Percentiles rank a stretch among this genome's conserved stretches.
Evolutionary conservation across 1,284 basidiomycete species (phyloP).

Genomic region (Agaricales sp.): DNA sequence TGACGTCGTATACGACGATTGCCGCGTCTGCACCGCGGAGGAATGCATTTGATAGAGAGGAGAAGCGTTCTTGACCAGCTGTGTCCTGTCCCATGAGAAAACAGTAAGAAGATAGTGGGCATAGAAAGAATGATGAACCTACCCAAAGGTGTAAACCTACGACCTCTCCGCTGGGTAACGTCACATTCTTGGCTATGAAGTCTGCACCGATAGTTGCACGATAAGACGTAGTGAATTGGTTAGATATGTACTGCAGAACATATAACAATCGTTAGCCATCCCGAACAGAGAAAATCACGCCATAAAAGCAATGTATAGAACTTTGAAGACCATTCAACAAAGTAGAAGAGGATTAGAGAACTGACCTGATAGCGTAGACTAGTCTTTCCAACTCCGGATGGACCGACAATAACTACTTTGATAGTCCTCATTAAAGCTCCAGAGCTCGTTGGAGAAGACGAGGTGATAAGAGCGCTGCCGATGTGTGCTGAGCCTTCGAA

Average conservation of each 20-base stretch:
- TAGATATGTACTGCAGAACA: slow-evolving; percentile 52
- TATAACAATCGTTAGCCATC: neutral
- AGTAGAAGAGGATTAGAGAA: neutral
- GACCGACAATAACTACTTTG: slow-evolving; percentile 69
- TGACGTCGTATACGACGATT: slow-evolving; percentile 73
- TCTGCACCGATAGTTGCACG: slow-evolving; percentile 78
- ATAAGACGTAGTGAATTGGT: slow-evolving; percentile 64
- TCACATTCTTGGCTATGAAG: slow-evolving; percentile 55
- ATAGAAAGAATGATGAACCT: slow-evolving; percentile 21
- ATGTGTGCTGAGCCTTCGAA: too few species aligned
- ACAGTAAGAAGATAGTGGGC: slow-evolving; percentile 9
- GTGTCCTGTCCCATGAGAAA: slow-evolving; percentile 48
- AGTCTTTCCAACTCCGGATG: slow-evolving; percentile 72
- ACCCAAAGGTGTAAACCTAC: slow-evolving; percentile 19
- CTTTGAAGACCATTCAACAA: neutral
- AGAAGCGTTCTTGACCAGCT: slow-evolving; percentile 79
- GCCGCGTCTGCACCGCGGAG: slow-evolving; percentile 77
- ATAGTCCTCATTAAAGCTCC: slow-evolving; percentile 55
- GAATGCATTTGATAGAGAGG: slow-evolving; percentile 68
- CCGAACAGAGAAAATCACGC: neutral
- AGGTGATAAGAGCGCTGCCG: too few species aligned
- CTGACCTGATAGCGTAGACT: slow-evolving; percentile 60
- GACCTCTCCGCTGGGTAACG: neutral
- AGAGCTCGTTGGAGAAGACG: too few species aligned
- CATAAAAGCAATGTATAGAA: neutral